Conservation (phyloP, 1,284 basidiomycete genomes). For the Lentinula novae-zelandiae region DNA sequence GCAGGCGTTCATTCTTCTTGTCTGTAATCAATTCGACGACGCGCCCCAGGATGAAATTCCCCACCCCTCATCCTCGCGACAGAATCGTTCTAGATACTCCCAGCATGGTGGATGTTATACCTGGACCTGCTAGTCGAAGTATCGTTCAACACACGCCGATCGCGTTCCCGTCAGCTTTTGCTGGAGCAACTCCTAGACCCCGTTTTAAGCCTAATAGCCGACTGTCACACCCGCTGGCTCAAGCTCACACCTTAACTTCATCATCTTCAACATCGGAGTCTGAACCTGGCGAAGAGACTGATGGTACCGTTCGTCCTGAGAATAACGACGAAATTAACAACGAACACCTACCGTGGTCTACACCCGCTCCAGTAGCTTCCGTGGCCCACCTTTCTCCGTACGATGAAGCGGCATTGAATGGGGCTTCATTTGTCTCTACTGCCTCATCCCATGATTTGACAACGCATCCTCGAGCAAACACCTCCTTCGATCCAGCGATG, state of each 20-base stretch:
- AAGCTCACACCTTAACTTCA: slow-evolving; percentile 42
- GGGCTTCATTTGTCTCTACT: slow-evolving; percentile 69
- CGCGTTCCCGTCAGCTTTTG: slow-evolving; percentile 46
- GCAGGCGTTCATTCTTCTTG: slow-evolving; percentile 71
- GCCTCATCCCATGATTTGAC: slow-evolving; percentile 83
- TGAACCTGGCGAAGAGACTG: slow-evolving; percentile 17
- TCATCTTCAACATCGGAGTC: slow-evolving; percentile 31
- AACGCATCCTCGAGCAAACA: slow-evolving; percentile 74
- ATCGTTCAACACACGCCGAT: slow-evolving; percentile 22
- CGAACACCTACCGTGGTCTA: slow-evolving; percentile 6
- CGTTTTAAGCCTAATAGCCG: slow-evolving; percentile 32
- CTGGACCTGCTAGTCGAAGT: slow-evolving; percentile 20
- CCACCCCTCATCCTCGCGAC: slow-evolving; percentile 61
- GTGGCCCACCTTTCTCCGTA: slow-evolving; percentile 14
- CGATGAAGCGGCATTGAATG: slow-evolving; percentile 24
- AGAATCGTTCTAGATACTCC: slow-evolving; percentile 27
- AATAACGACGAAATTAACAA: not conserved
- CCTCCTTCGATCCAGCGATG: slow-evolving; percentile 77
- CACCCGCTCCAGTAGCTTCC: slow-evolving; percentile 14
- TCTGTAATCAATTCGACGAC: slow-evolving; percentile 75
- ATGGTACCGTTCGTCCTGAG: not conserved
- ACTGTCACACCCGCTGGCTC: slow-evolving; percentile 60
- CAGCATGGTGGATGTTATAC: slow-evolving; percentile 31
- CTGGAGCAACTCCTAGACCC: slow-evolving; percentile 59
- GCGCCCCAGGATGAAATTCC: slow-evolving; percentile 61